Conservation (phyloP, 371 early-diverging fungal species). For the Batkoa obscura region DNA sequence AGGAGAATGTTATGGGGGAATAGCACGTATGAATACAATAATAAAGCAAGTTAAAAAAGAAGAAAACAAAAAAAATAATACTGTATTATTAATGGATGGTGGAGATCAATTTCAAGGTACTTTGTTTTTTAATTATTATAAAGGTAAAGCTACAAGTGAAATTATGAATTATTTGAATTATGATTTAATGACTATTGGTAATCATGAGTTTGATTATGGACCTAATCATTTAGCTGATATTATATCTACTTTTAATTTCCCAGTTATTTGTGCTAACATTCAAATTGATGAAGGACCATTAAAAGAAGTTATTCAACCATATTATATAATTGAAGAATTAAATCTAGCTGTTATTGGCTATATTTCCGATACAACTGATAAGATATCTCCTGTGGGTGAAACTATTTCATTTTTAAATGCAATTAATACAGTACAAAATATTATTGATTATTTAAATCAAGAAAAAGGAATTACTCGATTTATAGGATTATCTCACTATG, state of each 20-base stretch:
- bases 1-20: constrained; percentile 31
- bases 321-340: constrained; percentile 35
- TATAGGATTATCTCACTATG: constrained; percentile 44
- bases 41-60: constrained; percentile 23
- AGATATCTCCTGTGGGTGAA: constrained; percentile 27
- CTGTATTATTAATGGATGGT: constrained; percentile 34
- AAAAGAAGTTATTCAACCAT: constrained; percentile 31
- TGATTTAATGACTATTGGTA: constrained; percentile 39
- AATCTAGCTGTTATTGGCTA: constrained; percentile 39
- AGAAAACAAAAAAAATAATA: too few relatives aligned
- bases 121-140: constrained; percentile 29
- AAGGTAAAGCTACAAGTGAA: constrained; percentile 24
- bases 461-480: constrained; percentile 18
- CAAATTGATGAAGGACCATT: constrained; percentile 18
- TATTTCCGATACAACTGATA: constrained; percentile 33
- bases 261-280: constrained; percentile 45
- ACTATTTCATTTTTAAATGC: constrained; percentile 22
- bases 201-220: constrained; percentile 53
- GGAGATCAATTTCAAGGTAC: constrained; percentile 47
- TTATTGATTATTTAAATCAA: constrained; percentile 32
- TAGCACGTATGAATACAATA: constrained; percentile 29
- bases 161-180: constrained; percentile 32
- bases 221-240: constrained; percentile 24
- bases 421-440: constrained; percentile 26
- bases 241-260: constrained; percentile 27